Evolutionary conservation across 1,284 basidiomycete genomes (phyloP).

Genomic region (Ustilago tritici): DNA sequence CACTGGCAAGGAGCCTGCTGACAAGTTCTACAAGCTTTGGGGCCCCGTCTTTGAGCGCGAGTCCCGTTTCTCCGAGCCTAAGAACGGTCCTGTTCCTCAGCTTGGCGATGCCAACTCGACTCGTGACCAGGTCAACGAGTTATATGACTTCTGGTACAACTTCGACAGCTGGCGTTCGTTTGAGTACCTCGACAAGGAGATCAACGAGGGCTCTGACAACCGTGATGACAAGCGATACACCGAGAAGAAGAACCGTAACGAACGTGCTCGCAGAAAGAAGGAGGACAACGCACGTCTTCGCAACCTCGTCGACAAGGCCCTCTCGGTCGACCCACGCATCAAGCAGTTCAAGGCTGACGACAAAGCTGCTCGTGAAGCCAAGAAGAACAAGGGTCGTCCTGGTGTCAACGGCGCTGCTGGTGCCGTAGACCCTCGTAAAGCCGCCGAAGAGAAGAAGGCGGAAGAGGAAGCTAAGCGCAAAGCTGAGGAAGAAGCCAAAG

Average conservation of each 20-base stretch:
- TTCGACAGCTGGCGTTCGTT: slow-evolving; percentile 99
- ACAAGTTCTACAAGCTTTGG: slow-evolving; percentile 77
- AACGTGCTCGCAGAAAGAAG: slow-evolving; percentile 95
- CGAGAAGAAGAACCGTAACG: slow-evolving; percentile 99
- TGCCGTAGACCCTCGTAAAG: slow-evolving; percentile 46
- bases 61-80: slow-evolving; percentile 82
- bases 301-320: slow-evolving; percentile 85
- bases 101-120: slow-evolving; percentile 80
- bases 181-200: slow-evolving; percentile 98
- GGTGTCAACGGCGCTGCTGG: slow-evolving; percentile 64
- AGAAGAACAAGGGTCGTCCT: slow-evolving; percentile 78
- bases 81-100: slow-evolving; percentile 84
- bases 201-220: slow-evolving; percentile 95
- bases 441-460: slow-evolving; percentile 70
- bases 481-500: slow-evolving; percentile 78
- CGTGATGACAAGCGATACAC: slow-evolving; percentile 99
- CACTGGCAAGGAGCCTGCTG: slow-evolving; percentile 71
- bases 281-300: slow-evolving; percentile 94
- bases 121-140: slow-evolving; percentile 87
- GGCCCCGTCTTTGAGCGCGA: slow-evolving; percentile 89
- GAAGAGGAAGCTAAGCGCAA: slow-evolving; percentile 79
- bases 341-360: slow-evolving; percentile 97
- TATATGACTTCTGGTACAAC: slow-evolving; percentile 99
- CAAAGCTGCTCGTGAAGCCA: slow-evolving; percentile 92
- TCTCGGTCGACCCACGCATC: slow-evolving; percentile 91